Conservation (phyloP, 306 rosid genomes). For the Clitoria ternatea region DNA sequence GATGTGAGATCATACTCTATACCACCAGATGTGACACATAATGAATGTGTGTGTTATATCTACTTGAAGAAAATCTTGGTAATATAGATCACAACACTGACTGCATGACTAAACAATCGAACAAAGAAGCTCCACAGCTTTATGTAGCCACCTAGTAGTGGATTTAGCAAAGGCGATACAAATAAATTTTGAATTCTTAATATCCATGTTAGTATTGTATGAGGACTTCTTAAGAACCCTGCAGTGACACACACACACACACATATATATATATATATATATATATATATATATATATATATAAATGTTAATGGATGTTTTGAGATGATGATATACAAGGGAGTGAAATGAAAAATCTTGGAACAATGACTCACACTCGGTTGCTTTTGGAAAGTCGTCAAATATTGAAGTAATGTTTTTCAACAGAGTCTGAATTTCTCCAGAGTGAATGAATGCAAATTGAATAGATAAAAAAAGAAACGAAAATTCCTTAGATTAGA, state of each 20-base stretch:
- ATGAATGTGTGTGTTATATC: neutral
- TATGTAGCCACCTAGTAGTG: constrained; percentile 48
- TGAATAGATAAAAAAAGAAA: neutral
- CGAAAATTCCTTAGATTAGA: neutral
- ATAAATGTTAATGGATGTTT: neutral
- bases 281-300: neutral
- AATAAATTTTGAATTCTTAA: constrained; percentile 36
- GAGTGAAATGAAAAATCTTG: neutral
- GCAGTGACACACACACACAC: constrained; percentile 9
- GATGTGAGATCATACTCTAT: constrained; percentile 18
- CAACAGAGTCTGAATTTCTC: constrained; percentile 46
- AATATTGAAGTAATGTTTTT: constrained; percentile 56
- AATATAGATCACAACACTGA: constrained; percentile 28
- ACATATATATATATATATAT: neutral
- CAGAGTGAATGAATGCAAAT: neutral
- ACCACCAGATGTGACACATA: neutral
- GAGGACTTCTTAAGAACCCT: constrained; percentile 71
- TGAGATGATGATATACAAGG: constrained; percentile 2
- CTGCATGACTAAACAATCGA: constrained; percentile 23
- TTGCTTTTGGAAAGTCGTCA: constrained; percentile 52
- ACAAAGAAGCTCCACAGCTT: constrained; percentile 30
- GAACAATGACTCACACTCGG: constrained; percentile 51
- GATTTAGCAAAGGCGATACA: constrained; percentile 33
- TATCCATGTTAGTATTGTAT: constrained; percentile 39
- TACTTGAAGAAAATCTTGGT: constrained; percentile 40